Percentiles rank a stretch among this genome's conserved stretches.
These are phyloP conservation scores for Aspergillus chevalieri DNA, from an alignment of 2,329 filamentous ascomycete species.

Conservation along the genomic window DNA sequence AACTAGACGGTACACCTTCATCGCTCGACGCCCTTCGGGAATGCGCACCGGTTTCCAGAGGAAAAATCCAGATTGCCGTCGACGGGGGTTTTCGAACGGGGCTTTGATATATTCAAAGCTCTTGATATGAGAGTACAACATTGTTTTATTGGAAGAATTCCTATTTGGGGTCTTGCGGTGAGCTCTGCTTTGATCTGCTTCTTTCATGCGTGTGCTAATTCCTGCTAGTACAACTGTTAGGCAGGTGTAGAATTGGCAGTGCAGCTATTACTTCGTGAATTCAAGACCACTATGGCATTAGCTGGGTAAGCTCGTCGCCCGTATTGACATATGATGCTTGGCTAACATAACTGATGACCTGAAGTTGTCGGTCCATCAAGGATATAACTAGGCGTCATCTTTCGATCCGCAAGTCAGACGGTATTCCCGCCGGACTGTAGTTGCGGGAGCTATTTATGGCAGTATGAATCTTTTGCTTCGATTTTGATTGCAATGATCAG, in stretches of 20 bases:
- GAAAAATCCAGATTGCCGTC: slow-evolving; percentile 3
- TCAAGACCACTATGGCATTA: too few species aligned
- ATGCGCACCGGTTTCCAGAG: background rate
- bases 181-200: background rate
- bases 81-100: slow-evolving; percentile 5
- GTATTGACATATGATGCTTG: too few species aligned
- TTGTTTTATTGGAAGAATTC: background rate
- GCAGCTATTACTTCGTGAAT: too few species aligned
- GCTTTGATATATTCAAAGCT: slow-evolving; percentile 6
- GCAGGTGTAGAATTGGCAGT: background rate
- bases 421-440: too few species aligned
- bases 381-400: too few species aligned
- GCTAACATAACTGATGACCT: too few species aligned
- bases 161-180: background rate
- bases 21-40: slow-evolving; percentile 3
- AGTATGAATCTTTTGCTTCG: too few species aligned
- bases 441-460: too few species aligned
- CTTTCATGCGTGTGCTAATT: background rate
- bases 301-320: too few species aligned
- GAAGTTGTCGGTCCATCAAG: too few species aligned
- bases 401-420: too few species aligned
- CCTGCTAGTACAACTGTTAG: background rate
- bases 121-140: slow-evolving; percentile 3
- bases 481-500: too few species aligned
- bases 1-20: background rate